These are phyloP conservation scores for Xylariaceae sp. DNA, from an alignment of 2,329 filamentous ascomycete species.

Conservation along the genomic window DNA sequence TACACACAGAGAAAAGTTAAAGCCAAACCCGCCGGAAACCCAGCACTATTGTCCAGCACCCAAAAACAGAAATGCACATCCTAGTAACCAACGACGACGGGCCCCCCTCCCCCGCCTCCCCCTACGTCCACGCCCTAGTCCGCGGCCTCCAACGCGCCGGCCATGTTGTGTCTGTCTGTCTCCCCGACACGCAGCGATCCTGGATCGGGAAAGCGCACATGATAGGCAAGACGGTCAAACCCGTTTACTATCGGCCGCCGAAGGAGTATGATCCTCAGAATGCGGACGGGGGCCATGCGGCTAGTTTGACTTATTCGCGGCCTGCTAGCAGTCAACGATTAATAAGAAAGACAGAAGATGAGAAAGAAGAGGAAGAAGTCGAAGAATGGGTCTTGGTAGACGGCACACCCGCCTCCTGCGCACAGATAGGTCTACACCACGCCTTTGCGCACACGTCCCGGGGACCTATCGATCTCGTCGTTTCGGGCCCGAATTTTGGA, in stretches of 20 bases:
- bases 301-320: constrained; percentile 53
- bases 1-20: too few relatives aligned
- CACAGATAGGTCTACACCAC: constrained; percentile 78
- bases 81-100: constrained; percentile 76
- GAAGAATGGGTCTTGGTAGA: constrained; percentile 82
- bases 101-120: constrained; percentile 71
- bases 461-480: constrained; percentile 69
- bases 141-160: constrained; percentile 67
- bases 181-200: constrained; percentile 86
- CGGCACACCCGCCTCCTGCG: constrained; percentile 75
- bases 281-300: too few relatives aligned
- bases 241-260: constrained; percentile 71
- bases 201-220: constrained; percentile 99
- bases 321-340: constrained; percentile 27
- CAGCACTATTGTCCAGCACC: background rate
- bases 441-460: constrained; percentile 71
- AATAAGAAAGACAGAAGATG: too few relatives aligned
- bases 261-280: constrained; percentile 48
- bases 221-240: constrained; percentile 81
- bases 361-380: too few relatives aligned
- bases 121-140: constrained; percentile 74
- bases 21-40: too few relatives aligned
- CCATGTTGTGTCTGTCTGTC: constrained; percentile 84
- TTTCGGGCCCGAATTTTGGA: constrained; percentile 80
- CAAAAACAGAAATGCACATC: constrained; percentile 51